These are phyloP conservation scores for Allium fistulosum DNA, from an alignment of 106 monocot species.

Conservation along the genomic window DNA sequence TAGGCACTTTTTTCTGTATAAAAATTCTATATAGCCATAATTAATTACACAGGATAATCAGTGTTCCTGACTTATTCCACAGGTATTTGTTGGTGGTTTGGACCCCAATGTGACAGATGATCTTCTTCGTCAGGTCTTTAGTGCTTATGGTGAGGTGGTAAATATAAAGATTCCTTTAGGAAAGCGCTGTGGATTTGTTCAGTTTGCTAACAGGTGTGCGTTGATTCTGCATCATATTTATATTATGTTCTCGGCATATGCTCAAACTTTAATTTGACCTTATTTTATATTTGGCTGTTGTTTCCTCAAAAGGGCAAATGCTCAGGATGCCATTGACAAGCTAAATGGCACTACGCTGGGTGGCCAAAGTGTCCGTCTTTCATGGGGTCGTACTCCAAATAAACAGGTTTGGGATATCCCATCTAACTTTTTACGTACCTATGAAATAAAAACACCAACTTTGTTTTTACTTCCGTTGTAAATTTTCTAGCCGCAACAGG, in stretches of 20 bases:
- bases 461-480: background rate
- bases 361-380: conserved; percentile 25
- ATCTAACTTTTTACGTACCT: background rate
- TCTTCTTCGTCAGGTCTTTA: conserved; percentile 36
- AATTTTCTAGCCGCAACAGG: conserved; percentile 17
- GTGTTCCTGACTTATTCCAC: background rate
- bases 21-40: background rate
- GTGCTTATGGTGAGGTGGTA: conserved; percentile 35
- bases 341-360: conserved; percentile 20
- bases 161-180: conserved; percentile 60
- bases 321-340: conserved; percentile 14
- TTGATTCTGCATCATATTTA: background rate
- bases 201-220: conserved; percentile 49
- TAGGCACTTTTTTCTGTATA: conserved; percentile 14
- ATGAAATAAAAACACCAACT: background rate
- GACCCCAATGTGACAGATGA: conserved; percentile 55
- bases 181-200: conserved; percentile 63
- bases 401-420: conserved; percentile 15
- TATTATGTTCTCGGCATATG: background rate
- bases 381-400: conserved; percentile 29
- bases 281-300: background rate
- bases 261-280: background rate
- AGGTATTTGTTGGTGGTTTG: conserved; percentile 63
- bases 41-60: background rate
- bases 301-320: conserved; percentile 11